Evolutionary conservation across 2,329 filamentous ascomycete species (phyloP), one percentile per base, ranked within the genome.

Genomic region (Cercospora janseana): DNA sequence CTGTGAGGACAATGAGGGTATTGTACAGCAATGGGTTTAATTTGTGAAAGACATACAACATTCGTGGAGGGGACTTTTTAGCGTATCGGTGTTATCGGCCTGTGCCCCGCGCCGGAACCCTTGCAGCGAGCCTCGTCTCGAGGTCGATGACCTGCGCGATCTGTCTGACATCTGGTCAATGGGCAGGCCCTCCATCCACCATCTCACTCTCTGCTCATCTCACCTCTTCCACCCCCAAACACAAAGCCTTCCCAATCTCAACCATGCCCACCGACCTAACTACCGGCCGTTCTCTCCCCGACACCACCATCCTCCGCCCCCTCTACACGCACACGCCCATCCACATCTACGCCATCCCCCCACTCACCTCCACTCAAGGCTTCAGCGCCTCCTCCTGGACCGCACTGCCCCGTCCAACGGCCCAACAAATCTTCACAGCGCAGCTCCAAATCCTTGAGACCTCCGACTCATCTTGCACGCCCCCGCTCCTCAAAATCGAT

Each of bases 321-420:
- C 85, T 94, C 68, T 91, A 88, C 79, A 75, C 90, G 68, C 81
- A 84, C 56, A 74, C 78, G 63, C 75, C 79, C 58, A 85, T 93
- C 57, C 88, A 94, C 74, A 80, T 95, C 75, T 95, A 95, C 78
- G 83, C 86, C 65, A 90, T 94, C 68, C 89, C 89, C 13, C 88
- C 89, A 18, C 76, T 90, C 51, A 78, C 84, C 35, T 86, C 85
- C 13, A 88, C 83, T 62, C 86, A 86, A 68, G 89, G 89, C 68
- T 87, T 95, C 76, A 79, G 79, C 27, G 89, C 90, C 52, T 78
- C 83, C 9, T 73, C 79, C 56, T 95, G 89, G 89, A 94, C 88
- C 21, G 69, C 72, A 52, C 80, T 88, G 18, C 69, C 73, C 53
- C 79, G 82, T 53, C 77, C 79, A 57, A 78, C 81, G 60, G 75